phyloP scores from a whole-genome alignment of 805 yeast genomes.

The Starmerella vaccinii region DNA sequence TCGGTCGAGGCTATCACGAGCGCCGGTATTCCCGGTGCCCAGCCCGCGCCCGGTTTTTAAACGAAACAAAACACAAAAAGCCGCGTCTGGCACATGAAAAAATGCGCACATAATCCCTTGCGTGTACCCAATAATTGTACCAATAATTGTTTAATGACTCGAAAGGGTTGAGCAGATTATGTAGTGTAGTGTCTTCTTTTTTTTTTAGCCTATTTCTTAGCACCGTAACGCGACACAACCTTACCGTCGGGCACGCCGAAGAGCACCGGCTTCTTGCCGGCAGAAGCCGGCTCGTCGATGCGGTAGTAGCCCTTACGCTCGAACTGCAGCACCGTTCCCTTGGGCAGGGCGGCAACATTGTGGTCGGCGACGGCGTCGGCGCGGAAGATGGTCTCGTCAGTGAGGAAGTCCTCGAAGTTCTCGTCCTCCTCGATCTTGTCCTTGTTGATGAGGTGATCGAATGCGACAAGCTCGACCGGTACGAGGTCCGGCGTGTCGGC shows the following conservation, averaged over 20 bases:
- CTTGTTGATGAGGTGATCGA: slow-evolving; percentile 89
- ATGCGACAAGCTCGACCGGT: slow-evolving; percentile 72
- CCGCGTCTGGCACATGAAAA: no score
- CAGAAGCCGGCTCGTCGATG: slow-evolving; percentile 48
- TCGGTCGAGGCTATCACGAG: slow-evolving; percentile 26
- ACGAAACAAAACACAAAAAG: no score
- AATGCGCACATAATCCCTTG: no score
- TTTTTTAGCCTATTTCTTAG: slow-evolving; percentile 37
- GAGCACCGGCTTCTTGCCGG: slow-evolving; percentile 60
- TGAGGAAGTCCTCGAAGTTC: slow-evolving; percentile 81
- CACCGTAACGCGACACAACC: slow-evolving; percentile 63
- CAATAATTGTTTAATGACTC: no score
- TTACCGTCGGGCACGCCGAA: slow-evolving; percentile 96
- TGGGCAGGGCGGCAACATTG: slow-evolving; percentile 65
- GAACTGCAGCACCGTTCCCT: slow-evolving; percentile 82
- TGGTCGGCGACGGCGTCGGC: slow-evolving; percentile 68
- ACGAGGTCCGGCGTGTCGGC: slow-evolving; percentile 68
- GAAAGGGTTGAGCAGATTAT: no score
- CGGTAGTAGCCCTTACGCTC: slow-evolving; percentile 96
- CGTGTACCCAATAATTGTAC: no score
- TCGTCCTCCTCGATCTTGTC: slow-evolving; percentile 93
- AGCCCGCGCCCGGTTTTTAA: slow-evolving; percentile 16
- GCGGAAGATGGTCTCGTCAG: slow-evolving; percentile 78
- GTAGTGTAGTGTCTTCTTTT: not conserved
- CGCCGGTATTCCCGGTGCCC: slow-evolving; percentile 26